Evolutionary conservation across 306 rosid genomes (phyloP).

Genomic region (Cicer arietinum): DNA sequence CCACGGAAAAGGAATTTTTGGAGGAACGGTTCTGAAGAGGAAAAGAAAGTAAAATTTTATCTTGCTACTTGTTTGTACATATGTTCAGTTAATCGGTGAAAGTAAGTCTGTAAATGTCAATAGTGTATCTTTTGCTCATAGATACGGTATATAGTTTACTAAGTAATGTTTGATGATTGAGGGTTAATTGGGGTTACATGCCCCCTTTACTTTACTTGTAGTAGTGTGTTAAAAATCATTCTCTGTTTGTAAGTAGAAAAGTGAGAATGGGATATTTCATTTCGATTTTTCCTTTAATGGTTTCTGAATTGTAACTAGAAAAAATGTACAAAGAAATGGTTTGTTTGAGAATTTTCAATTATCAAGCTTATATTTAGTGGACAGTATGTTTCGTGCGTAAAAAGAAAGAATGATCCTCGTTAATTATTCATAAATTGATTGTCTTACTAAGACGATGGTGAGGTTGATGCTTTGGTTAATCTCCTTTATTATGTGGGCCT

Average conservation of each 20-base stretch:
- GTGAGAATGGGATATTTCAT: conserved; percentile 42
- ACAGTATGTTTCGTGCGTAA: neutral
- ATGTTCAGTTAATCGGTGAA: conserved; percentile 42
- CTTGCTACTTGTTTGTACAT: conserved; percentile 59
- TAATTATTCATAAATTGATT: neutral
- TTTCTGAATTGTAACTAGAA: conserved; percentile 45
- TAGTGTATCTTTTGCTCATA: conserved; percentile 40
- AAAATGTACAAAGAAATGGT: conserved; percentile 59
- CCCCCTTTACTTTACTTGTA: neutral
- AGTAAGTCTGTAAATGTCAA: conserved; percentile 59
- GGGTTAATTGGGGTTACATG: conserved; percentile 46
- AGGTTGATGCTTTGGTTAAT: neutral
- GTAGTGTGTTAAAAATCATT: conserved; percentile 38
- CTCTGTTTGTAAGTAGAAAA: conserved; percentile 55
- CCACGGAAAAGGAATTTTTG: conserved; percentile 52
- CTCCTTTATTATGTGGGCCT: neutral
- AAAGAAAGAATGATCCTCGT: neutral
- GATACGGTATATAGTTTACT: conserved; percentile 27
- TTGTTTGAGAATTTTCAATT: conserved; percentile 42
- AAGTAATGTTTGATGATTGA: conserved; percentile 43
- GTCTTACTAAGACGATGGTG: neutral
- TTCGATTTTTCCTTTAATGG: conserved; percentile 38
- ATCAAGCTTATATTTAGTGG: neutral
- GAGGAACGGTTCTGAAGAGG: conserved; percentile 37
- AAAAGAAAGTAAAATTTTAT: conserved; percentile 26